Conservation (phyloP, 2,329 filamentous ascomycete species). For the Cordyceps cateniannulata region DNA sequence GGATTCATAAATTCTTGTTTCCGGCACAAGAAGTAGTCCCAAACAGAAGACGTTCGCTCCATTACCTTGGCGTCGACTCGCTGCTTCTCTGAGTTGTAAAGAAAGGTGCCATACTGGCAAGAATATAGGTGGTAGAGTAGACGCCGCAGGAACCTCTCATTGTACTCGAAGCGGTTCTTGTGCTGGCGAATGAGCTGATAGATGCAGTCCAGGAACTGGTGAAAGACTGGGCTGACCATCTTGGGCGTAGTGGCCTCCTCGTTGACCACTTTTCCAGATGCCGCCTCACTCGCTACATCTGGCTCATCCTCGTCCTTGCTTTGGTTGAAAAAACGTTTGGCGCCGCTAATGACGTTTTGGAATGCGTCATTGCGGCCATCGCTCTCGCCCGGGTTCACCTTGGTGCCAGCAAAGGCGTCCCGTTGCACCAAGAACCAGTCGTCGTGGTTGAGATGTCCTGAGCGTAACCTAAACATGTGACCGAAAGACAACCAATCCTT, state of each 20-base stretch:
- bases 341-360: slow-evolving; percentile 80
- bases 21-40: slow-evolving; percentile 88
- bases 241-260: slow-evolving; percentile 71
- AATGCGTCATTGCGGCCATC: slow-evolving; percentile 66
- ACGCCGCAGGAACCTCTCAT: slow-evolving; percentile 83
- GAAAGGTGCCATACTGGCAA: slow-evolving; percentile 93
- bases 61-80: slow-evolving; percentile 62
- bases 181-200: slow-evolving; percentile 85
- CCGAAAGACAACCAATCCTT: slow-evolving; percentile 98
- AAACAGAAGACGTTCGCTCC: slow-evolving; percentile 77
- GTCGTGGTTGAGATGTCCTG: slow-evolving; percentile 79
- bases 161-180: slow-evolving; percentile 89
- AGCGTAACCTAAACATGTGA: slow-evolving; percentile 94
- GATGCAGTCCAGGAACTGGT: slow-evolving; percentile 92
- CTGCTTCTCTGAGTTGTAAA: slow-evolving; percentile 92
- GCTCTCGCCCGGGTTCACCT: slow-evolving; percentile 55
- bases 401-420: slow-evolving; percentile 62
- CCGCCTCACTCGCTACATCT: slow-evolving; percentile 39
- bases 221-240: slow-evolving; percentile 92
- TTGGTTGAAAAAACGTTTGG: slow-evolving; percentile 83
- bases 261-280: slow-evolving; percentile 36
- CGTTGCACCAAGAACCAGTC: slow-evolving; percentile 91
- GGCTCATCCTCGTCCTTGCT: slow-evolving; percentile 56
- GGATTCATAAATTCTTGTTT: slow-evolving; percentile 76
- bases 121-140: slow-evolving; percentile 91